These are phyloP conservation scores for Pseudogymnoascus pannorum DNA, from an alignment of 2,329 filamentous ascomycete species.

Conservation along the genomic window DNA sequence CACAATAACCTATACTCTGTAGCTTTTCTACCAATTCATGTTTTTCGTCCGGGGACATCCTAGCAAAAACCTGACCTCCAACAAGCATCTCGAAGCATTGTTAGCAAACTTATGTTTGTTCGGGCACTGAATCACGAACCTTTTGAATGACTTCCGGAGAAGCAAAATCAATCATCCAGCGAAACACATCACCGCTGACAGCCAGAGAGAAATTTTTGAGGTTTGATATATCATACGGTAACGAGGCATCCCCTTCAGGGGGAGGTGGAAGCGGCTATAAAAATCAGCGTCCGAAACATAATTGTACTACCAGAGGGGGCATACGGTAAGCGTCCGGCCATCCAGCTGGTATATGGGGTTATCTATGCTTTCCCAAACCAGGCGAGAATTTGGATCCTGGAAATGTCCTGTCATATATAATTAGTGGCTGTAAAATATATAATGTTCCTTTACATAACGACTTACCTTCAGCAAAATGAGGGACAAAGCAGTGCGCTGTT, in stretches of 20 bases:
- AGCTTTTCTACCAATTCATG: conserved; percentile 96
- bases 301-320: conserved; percentile 14
- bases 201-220: conserved; percentile 82
- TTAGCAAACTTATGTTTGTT: conserved; percentile 13
- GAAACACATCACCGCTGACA: conserved; percentile 87
- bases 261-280: conserved; percentile 62
- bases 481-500: conserved; percentile 84
- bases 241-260: conserved; percentile 66
- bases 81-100: conserved; percentile 65
- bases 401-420: conserved; percentile 48
- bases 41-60: conserved; percentile 98
- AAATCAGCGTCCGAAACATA: conserved; percentile 13
- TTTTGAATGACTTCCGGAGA: conserved; percentile 68
- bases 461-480: conserved; percentile 70
- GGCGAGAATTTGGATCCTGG: conserved; percentile 62
- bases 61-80: conserved; percentile 84
- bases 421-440: not conserved
- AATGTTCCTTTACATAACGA: conserved; percentile 9
- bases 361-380: conserved; percentile 94
- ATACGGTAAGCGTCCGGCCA: conserved; percentile 63
- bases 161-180: conserved; percentile 92
- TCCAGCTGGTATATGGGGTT: conserved; percentile 72
- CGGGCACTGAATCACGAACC: conserved; percentile 35
- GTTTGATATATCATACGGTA: conserved; percentile 78
- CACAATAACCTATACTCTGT: conserved; percentile 91